phyloP scores from a whole-genome alignment of 2,329 filamentous ascomycete species.

The Rhynchosporium agropyri region DNA sequence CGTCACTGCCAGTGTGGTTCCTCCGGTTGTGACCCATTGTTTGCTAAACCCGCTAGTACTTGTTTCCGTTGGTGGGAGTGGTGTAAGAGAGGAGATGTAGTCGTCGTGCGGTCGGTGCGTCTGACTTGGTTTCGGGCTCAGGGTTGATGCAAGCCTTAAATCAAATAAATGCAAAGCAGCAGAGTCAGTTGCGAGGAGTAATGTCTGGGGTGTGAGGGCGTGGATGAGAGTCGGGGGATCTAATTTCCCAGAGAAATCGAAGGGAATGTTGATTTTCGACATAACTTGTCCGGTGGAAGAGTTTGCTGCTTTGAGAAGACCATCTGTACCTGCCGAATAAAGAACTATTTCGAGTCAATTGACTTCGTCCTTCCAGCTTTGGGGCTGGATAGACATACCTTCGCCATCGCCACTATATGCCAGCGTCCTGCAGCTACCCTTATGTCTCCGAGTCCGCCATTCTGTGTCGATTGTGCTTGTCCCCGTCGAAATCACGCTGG shows the following conservation, averaged over 20 bases:
- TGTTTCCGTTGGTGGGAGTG: constrained; percentile 75
- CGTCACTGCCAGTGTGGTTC: constrained; percentile 86
- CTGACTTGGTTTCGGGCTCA: constrained; percentile 69
- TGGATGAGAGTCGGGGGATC: constrained; percentile 83
- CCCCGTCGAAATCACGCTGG: constrained; percentile 59
- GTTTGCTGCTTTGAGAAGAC: constrained; percentile 60
- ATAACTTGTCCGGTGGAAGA: constrained; percentile 67
- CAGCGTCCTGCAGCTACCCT: constrained; percentile 86
- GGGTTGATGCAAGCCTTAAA: constrained; percentile 62
- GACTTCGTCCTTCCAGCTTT: constrained; percentile 17
- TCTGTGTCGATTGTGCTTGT: constrained; percentile 76
- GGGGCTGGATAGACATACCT: constrained; percentile 53
- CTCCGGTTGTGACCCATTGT: constrained; percentile 93
- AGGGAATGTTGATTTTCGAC: constrained; percentile 79
- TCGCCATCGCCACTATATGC: constrained; percentile 78
- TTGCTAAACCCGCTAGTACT: constrained; percentile 89
- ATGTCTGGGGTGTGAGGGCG: constrained; percentile 80
- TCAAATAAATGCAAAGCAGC: constrained; percentile 88
- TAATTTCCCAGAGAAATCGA: constrained; percentile 44
- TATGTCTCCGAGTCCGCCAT: constrained; percentile 89
- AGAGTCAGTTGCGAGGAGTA: constrained; percentile 89
- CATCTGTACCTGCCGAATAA: constrained; percentile 67
- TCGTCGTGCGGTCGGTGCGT: constrained; percentile 88
- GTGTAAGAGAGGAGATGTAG: constrained; percentile 86
- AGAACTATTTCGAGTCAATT: constrained; percentile 43